Evolutionary conservation across 176 grass and related monocot species (phyloP), one percentile per base, ranked within the genome.

Genomic region (Zoysia pacifica): DNA sequence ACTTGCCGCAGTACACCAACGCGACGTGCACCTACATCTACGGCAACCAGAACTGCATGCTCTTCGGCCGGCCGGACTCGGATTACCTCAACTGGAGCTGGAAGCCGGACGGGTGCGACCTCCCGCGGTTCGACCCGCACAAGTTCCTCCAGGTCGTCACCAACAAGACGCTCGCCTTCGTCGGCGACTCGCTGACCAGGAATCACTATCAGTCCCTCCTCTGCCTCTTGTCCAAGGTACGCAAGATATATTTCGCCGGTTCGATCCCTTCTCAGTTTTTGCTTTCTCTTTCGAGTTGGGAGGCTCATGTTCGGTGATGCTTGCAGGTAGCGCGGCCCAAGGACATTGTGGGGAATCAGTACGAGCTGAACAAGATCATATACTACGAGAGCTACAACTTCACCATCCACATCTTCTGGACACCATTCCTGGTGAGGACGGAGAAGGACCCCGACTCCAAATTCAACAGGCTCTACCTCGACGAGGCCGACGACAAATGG

Each of bases 341-440:
- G 74, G 60, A 87, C 60, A 0, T 76, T 6, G 75, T 73, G 39
- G 62, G 39, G 13, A 78, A 35, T 50, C 55, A 74, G 49, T 15
- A 65, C 36, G 73, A 72, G 28, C 41, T 45, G 44, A 55, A 82
- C 79, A 83, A 20, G 80, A 78, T 87, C 54, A 13, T 73, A 4
- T 59, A 73, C 80, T 87, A 83, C 68, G 86, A 79, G 62, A 37
- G 53, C 9, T 81, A 93, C 85, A 86, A 86, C 71, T 72, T 87
- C 66, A 97, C 93, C 42, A 12, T 93, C 2, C 79, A 81, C 45
- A 80, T 84, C 59, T 84, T 88, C 83, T 97, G 90, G 93, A 86
- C 93, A 7, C 90, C 90, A 6, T 93, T 97, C 79, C 72, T 93
- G 55, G 86, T 97, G 68, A 77, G 89, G 53, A 19, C 47, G 67